These are phyloP conservation scores for Prunus davidiana DNA, from an alignment of 306 rosid genomes.

Conservation along the genomic window DNA sequence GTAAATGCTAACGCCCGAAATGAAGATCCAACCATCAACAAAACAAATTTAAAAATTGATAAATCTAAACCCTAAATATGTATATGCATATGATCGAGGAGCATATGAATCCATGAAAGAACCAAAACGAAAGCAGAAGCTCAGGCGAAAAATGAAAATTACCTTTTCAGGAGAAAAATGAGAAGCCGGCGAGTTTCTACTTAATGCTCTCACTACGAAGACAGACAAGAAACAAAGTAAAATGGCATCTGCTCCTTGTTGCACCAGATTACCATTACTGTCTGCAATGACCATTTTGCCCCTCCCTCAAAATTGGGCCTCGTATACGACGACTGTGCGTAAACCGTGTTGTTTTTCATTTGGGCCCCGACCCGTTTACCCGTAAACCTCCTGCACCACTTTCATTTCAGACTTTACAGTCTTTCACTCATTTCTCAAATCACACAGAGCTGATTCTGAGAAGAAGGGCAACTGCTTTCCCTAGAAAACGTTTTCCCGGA, in stretches of 20 bases:
- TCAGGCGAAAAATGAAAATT: neutral
- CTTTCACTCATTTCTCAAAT: neutral
- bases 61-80: conserved; percentile 7
- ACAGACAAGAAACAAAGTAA: neutral
- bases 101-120: neutral
- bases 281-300: neutral
- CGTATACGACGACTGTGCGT: too few relatives aligned
- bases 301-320: neutral
- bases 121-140: neutral
- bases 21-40: conserved; percentile 12
- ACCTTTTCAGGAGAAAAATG: conserved; percentile 11
- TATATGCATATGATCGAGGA: neutral
- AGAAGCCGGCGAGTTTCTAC: neutral
- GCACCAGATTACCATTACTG: neutral
- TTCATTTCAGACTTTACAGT: neutral
- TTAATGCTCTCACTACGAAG: neutral
- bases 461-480: neutral
- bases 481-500: conserved; percentile 10
- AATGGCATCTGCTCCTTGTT: neutral
- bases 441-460: neutral
- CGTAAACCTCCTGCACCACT: neutral
- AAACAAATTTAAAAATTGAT: neutral
- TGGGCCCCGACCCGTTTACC: neutral
- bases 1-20: neutral
- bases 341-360: neutral